Base-by-base conservation (phyloP, 2,329 filamentous ascomycete genomes). In the Aspergillus nomiae region DNA sequence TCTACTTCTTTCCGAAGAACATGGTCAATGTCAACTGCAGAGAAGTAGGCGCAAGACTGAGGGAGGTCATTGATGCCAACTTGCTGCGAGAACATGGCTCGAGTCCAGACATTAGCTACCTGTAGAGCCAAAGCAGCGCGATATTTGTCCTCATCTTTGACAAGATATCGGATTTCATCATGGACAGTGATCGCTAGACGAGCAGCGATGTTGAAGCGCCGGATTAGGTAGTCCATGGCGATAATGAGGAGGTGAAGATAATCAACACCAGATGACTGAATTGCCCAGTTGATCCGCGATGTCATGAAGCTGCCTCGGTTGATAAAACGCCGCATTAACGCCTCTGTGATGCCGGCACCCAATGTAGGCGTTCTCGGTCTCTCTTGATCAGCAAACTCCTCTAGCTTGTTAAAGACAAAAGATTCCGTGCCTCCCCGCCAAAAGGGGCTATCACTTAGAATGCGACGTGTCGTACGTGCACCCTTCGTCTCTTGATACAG, bases 1-100 rank as follows among this genome's bases (percentile, higher is more conserved):
- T 99, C 91, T 4, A 99, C 96, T 78, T 99, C 95, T 76, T 99
- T 99, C 58, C 95, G 87, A n/a, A 99, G 84, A 3, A 99, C 94
- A 70, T 92, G 89, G 73, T 99, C 95, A 68, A 99, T 92, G 73
- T 99, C 95, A 7, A 99, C 88, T 4, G 95, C 94, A 1, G 92
- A 96, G 79, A 99, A 99, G 78, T 93, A 99, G 10, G 95, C 95
- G 72, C 94, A 97, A 0, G 91, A 89, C 73, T 98, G 95, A 0
- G 96, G 95, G 11, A 99, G 85, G 73, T 99, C 95, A 67, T 96
- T 84, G 71, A 99, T 99, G 63, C 95, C 95, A 73, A 97, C 92
- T 78, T 99, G 95, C 78, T 99, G 93, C 0, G 91, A 88, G 76
- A 99, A 99, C 91, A 99, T 97, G 67, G 94, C 94, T 57, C 95